Percentiles rank a stretch among this genome's conserved stretches.
Conservation (phyloP, 2,329 filamentous ascomycete genomes). For the Cryphonectria parasitica region DNA sequence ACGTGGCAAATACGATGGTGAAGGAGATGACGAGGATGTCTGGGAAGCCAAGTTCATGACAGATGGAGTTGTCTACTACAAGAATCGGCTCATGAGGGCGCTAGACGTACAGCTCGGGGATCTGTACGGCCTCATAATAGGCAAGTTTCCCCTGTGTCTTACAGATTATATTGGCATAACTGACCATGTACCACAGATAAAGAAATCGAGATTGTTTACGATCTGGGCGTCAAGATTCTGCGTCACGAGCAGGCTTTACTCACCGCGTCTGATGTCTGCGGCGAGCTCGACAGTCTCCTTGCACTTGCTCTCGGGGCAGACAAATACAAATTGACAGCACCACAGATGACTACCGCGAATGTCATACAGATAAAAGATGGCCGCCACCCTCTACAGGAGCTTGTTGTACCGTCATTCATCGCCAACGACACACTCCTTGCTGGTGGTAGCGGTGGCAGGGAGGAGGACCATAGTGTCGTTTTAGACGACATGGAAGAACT, state of each 20-base stretch:
- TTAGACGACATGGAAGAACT: constrained; percentile 29
- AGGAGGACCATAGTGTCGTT: constrained; percentile 29
- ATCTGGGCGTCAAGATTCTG: constrained; percentile 72
- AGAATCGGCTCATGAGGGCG: constrained; percentile 78
- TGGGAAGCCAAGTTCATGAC: constrained; percentile 83
- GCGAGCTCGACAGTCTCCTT: constrained; percentile 83
- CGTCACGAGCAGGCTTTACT: constrained; percentile 69
- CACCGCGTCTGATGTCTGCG: constrained; percentile 76
- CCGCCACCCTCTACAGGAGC: constrained; percentile 84
- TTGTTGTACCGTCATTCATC: constrained; percentile 79
- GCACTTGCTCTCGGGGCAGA: constrained; percentile 79
- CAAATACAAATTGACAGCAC: constrained; percentile 72
- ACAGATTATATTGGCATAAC: neutral
- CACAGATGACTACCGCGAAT: constrained; percentile 71
- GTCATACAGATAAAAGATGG: constrained; percentile 76
- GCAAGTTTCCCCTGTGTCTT: constrained; percentile 48
- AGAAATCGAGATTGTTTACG: constrained; percentile 87
- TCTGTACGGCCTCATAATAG: constrained; percentile 80
- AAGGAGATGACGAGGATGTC: constrained; percentile 54
- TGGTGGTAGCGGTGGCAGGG: constrained; percentile 53
- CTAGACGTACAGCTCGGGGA: constrained; percentile 85
- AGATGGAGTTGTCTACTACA: constrained; percentile 78
- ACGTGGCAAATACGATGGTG: constrained; percentile 65
- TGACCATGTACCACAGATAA: constrained; percentile 57
- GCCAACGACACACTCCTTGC: constrained; percentile 76